phyloP scores from a whole-genome alignment of 1,284 basidiomycete genomes.

The Polyporus tsugae region DNA sequence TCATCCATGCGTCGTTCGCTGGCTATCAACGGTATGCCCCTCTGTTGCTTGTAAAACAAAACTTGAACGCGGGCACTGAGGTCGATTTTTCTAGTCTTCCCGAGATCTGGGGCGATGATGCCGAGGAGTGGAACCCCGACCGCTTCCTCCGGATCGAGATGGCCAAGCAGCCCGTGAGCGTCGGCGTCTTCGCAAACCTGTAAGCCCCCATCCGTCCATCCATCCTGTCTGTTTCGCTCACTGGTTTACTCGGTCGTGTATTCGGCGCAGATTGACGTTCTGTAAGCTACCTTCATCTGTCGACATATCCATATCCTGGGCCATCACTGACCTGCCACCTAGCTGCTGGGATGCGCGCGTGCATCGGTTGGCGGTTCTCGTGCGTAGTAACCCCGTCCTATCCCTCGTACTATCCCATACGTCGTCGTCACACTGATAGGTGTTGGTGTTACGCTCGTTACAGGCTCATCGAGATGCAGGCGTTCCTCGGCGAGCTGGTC shows the following conservation, averaged over 20 bases:
- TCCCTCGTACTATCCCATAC: neutral
- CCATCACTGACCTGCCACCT: too few relatives aligned
- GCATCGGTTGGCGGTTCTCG: conserved; percentile 48
- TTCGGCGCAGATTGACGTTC: conserved; percentile 23
- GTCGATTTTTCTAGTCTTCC: conserved; percentile 34
- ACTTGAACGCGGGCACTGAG: too few relatives aligned
- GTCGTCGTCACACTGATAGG: too few relatives aligned
- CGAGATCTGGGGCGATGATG: conserved; percentile 57
- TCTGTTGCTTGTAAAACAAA: too few relatives aligned
- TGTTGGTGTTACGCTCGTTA: neutral
- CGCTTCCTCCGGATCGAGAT: conserved; percentile 49
- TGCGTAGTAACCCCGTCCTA: conserved; percentile 34
- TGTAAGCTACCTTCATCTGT: conserved; percentile 15
- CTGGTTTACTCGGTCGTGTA: neutral
- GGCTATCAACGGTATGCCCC: conserved; percentile 45
- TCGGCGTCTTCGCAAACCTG: conserved; percentile 62
- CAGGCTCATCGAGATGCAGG: conserved; percentile 41
- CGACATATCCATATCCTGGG: neutral
- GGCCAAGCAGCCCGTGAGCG: conserved; percentile 46
- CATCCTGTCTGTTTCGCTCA: neutral
- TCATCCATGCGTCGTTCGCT: conserved; percentile 42
- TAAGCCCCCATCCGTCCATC: conserved; percentile 38
- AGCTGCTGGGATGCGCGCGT: conserved; percentile 41
- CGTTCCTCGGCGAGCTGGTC: conserved; percentile 35
- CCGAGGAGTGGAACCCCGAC: conserved; percentile 60